Evolutionary conservation across 2,329 filamentous ascomycete genomes (phyloP).

Genomic region (Aureobasidium subglaciale): DNA sequence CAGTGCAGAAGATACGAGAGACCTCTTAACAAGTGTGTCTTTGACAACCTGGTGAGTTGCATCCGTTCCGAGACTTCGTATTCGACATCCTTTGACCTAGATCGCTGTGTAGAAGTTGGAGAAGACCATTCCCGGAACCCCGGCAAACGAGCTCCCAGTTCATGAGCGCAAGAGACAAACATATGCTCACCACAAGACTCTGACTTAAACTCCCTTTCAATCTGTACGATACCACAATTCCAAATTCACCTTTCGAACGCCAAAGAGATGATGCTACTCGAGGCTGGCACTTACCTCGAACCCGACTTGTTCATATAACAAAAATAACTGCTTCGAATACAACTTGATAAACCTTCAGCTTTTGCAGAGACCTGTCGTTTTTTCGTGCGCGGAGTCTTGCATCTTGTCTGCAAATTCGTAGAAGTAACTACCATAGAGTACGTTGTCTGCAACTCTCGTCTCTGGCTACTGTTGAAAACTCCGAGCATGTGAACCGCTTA

Average conservation of each 20-base stretch:
- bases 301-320: not conserved
- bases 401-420: not conserved
- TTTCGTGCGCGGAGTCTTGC: not conserved
- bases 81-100: not conserved
- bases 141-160: conserved; percentile 42
- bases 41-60: conserved; percentile 77
- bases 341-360: not conserved
- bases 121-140: conserved; percentile 46
- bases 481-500: no score
- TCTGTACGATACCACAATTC: conserved; percentile 15
- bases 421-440: no score
- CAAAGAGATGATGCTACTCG: not conserved
- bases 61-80: not conserved
- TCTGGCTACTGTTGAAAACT: no score
- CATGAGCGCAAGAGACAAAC: conserved; percentile 44
- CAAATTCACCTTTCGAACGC: conserved; percentile 8
- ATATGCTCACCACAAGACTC: conserved; percentile 24
- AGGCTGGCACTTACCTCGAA: not conserved
- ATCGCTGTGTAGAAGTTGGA: conserved; percentile 39
- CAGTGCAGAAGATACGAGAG: conserved; percentile 85
- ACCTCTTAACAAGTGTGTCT: conserved; percentile 91
- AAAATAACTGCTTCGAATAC: not conserved
- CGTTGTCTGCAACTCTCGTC: no score
- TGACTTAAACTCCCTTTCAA: conserved; percentile 8
- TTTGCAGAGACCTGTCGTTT: not conserved